A percentile compares a stretch with the other conserved stretches of the same genome.
Evolutionary conservation across 2,329 filamentous ascomycete species (phyloP).

Genomic region (Phyllosticta capitalensis): DNA sequence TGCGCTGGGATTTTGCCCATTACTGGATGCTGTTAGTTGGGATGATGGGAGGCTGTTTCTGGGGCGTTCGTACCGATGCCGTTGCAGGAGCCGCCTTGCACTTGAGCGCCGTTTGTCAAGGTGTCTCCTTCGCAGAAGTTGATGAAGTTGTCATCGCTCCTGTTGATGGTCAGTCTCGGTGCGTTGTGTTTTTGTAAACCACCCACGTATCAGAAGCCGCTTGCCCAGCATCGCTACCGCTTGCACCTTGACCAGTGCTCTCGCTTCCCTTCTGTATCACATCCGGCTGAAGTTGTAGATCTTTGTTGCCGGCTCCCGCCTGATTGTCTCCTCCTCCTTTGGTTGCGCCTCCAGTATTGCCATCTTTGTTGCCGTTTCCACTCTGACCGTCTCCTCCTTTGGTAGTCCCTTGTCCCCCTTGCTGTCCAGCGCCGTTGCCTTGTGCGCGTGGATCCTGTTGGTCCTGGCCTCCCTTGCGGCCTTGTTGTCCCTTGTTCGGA

Average conservation of each 20-base stretch:
- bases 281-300: slow-evolving; percentile 24
- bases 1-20: slow-evolving; percentile 47
- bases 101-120: slow-evolving; percentile 46
- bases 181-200: not conserved
- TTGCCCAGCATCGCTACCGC: slow-evolving; percentile 29
- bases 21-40: slow-evolving; percentile 23
- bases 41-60: not conserved
- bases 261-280: slow-evolving; percentile 36
- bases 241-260: slow-evolving; percentile 30
- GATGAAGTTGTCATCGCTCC: slow-evolving; percentile 48
- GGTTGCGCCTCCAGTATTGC: slow-evolving; percentile 13
- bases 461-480: slow-evolving; percentile 13
- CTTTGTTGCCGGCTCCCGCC: slow-evolving; percentile 13
- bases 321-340: slow-evolving; percentile 14
- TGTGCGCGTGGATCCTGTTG: slow-evolving; percentile 11
- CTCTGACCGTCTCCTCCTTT: not conserved
- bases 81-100: slow-evolving; percentile 45
- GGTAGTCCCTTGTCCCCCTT: not conserved
- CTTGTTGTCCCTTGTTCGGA: slow-evolving; percentile 1
- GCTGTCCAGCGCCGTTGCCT: not conserved
- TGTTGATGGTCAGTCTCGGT: slow-evolving; percentile 17
- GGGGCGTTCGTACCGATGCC: slow-evolving; percentile 35
- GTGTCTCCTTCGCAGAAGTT: slow-evolving; percentile 48
- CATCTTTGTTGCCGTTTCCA: slow-evolving; percentile 11
- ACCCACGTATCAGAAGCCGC: slow-evolving; percentile 39